phyloP scores from a whole-genome alignment of 2,329 filamentous ascomycete genomes.

The Biscogniauxia sp. region DNA sequence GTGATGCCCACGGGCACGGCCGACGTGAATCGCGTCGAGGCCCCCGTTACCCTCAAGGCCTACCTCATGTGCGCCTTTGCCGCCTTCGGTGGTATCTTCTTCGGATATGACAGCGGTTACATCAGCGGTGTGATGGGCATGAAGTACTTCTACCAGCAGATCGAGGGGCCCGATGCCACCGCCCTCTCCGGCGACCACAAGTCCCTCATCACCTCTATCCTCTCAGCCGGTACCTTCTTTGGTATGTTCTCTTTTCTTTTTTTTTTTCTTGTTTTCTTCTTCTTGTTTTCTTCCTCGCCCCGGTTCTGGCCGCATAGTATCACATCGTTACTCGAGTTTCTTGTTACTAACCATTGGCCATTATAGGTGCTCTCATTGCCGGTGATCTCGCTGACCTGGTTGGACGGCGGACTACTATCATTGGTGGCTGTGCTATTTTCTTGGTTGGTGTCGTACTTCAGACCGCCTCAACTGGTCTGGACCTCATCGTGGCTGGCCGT shows the following conservation, averaged over 20 bases:
- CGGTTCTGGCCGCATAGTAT: no score
- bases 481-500: constrained; percentile 69
- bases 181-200: constrained; percentile 41
- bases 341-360: background rate
- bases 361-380: constrained; percentile 62
- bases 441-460: constrained; percentile 66
- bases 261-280: background rate
- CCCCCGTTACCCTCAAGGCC: constrained; percentile 56
- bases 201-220: constrained; percentile 69
- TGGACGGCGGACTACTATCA: constrained; percentile 70
- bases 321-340: no score
- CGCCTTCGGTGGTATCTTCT: constrained; percentile 38
- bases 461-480: constrained; percentile 55
- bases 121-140: constrained; percentile 40
- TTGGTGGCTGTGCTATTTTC: constrained; percentile 71
- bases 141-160: constrained; percentile 33
- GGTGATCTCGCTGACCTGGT: constrained; percentile 75
- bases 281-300: no score
- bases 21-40: constrained; percentile 55
- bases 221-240: constrained; percentile 77
- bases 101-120: constrained; percentile 40
- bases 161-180: constrained; percentile 33
- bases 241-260: constrained; percentile 28
- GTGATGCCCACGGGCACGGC: constrained; percentile 37
- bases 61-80: constrained; percentile 35